Conservation (phyloP, 306 rosid genomes). For the Prunus mongolica region DNA sequence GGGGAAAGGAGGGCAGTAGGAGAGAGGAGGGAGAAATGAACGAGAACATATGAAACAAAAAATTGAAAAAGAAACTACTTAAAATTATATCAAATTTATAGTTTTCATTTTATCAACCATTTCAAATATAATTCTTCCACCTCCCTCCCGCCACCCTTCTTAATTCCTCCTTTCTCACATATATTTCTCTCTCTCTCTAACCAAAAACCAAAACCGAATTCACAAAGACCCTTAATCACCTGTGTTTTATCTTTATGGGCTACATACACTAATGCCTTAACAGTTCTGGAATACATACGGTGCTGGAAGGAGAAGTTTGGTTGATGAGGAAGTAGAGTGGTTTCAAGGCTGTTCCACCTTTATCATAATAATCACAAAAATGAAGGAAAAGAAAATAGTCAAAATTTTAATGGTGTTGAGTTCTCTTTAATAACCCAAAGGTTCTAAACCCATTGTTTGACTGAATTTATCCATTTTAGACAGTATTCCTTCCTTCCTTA, state of each 20-base stretch:
- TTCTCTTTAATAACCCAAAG: not conserved
- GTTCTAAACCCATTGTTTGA: not conserved
- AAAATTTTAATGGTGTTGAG: not conserved
- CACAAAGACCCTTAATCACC: not conserved
- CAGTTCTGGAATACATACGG: not conserved
- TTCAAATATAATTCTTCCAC: not conserved
- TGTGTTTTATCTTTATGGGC: not conserved
- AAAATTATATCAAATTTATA: not conserved
- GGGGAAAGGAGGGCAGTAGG: not conserved
- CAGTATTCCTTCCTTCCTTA: not conserved
- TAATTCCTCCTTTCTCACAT: not conserved
- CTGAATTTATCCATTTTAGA: not conserved
- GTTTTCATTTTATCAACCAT: not conserved
- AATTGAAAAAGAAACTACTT: not conserved
- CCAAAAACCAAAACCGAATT: not conserved
- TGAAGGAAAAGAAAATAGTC: not conserved
- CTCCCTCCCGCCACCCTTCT: not conserved
- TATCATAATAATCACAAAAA: not conserved
- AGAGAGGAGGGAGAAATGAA: not conserved
- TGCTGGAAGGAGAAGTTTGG: not conserved
- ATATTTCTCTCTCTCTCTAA: not conserved
- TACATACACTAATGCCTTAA: not conserved
- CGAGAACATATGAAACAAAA: not conserved
- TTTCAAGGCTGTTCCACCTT: not conserved
- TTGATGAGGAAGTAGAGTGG: not conserved